A percentile compares a stretch with the other conserved stretches of the same genome.
phyloP scores from a whole-genome alignment of 73 alveolate genomes.

The Stentor roeselii region DNA sequence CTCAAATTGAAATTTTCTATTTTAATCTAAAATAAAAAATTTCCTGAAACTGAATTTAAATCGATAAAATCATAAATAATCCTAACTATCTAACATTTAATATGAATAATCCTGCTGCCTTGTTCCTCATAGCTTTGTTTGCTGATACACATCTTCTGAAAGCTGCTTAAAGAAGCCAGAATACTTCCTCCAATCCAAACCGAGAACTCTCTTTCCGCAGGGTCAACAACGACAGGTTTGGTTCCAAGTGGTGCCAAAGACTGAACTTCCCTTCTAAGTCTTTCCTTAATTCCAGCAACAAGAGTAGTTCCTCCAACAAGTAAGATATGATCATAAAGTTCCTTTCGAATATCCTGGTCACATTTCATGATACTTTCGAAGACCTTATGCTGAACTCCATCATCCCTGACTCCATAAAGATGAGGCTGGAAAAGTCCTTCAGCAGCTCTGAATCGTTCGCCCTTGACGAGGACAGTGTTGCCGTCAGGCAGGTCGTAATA shows the following conservation, averaged over 20 bases:
- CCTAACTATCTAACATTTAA: conserved; percentile 75
- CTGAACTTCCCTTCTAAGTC: conserved; percentile 79
- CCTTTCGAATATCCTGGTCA: conserved; percentile 82
- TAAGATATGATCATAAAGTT: conserved; percentile 56
- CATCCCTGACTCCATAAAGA: conserved; percentile 42
- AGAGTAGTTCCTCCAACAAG: conserved; percentile 87
- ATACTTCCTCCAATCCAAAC: conserved; percentile 97
- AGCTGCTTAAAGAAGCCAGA: conserved; percentile 84
- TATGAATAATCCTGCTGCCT: conserved; percentile 94
- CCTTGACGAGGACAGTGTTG: conserved; percentile 28
- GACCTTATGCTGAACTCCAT: conserved; percentile 72
- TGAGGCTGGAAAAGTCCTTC: conserved; percentile 56
- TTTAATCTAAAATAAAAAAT: too few relatives aligned
- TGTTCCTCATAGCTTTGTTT: conserved; percentile 92
- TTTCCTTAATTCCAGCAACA: conserved; percentile 79
- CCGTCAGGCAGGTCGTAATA: conserved; percentile 67
- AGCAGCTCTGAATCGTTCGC: conserved; percentile 51
- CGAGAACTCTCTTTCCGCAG: conserved; percentile 91
- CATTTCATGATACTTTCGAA: conserved; percentile 75
- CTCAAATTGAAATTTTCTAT: too few relatives aligned
- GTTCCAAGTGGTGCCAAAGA: conserved; percentile 75
- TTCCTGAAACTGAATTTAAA: too few relatives aligned
- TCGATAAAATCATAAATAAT: background rate
- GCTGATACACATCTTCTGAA: conserved; percentile 93
- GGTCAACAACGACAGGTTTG: conserved; percentile 82